Percentiles rank a stretch among this genome's conserved stretches.
Evolutionary conservation across 129 eudicot species (phyloP).

Genomic region (Oenanthe sinensis): DNA sequence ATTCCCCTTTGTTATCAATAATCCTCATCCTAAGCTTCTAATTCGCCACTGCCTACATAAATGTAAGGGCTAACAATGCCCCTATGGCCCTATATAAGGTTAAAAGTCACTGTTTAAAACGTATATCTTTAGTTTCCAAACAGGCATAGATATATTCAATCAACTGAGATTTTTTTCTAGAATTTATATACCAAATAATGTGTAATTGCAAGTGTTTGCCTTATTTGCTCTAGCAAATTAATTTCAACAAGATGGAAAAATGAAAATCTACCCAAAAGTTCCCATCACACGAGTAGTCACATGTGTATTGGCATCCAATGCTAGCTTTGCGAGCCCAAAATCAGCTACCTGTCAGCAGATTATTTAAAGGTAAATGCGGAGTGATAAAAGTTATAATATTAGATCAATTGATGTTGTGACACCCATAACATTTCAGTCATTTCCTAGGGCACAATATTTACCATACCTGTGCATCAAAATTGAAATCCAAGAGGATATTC

Average conservation of each 20-base stretch:
- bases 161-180: neutral
- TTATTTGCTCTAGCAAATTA: neutral
- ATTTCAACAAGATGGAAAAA: neutral
- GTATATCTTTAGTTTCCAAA: neutral
- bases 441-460: neutral
- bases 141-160: neutral
- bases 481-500: constrained; percentile 54
- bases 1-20: neutral
- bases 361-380: constrained; percentile 2
- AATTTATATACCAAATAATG: neutral
- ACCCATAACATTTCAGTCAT: neutral
- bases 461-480: constrained; percentile 59
- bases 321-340: constrained; percentile 85
- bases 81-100: neutral
- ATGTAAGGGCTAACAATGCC: neutral
- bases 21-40: neutral
- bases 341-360: constrained; percentile 56
- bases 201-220: neutral
- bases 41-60: neutral
- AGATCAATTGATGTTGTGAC: neutral
- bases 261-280: constrained; percentile 53
- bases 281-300: constrained; percentile 84
- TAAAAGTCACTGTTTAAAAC: neutral
- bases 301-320: constrained; percentile 61
- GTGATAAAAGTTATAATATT: constrained; percentile 4